Evolutionary conservation across 192 early-diverging fungal species (phyloP), one percentile per base, ranked within the genome.

Genomic region (Chytriomyces hyalinus): DNA sequence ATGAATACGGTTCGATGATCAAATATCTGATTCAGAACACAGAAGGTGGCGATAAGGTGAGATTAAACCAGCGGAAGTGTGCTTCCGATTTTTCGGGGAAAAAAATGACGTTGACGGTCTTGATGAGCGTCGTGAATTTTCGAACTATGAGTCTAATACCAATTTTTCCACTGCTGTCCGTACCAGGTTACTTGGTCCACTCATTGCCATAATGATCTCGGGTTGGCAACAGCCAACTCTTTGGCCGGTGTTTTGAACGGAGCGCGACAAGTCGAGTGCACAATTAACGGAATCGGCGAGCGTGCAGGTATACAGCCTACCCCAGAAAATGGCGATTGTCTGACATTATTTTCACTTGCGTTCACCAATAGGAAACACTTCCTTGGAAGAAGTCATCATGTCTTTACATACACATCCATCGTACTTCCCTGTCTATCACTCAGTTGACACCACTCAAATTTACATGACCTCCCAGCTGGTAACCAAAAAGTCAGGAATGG

Each of bases 131-230:
- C 22, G 59, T 22, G 59, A 60, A 4, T 60, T n/a, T 22, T 20
- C 2, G n/a, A 60, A 60, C n/a, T 5, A 1, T 60, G 59, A 13
- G 13, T 47, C 77, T 76, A 5, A 11, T 3, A n/a, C 36, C 36
- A 36, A 36, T 36, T 36, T 4, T 4, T 36, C 36, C 36, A 36
- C 36, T 36, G 36, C 36, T 36, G 36, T 36, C 4, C 36, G 0
- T 4, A 36, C 26, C 69, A 81, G 76, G 91, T 89, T 26, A 86
- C 90, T 57, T 97, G 93, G 90, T 97, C 95, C 36, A 96, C 95
- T n/a, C 97, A 98, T 80, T 98, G 97, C 81, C 97, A 98, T 85
- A 93, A 98, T 76, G 97, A 98, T 79, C 89, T 98, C 48, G 97
- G 97, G 65, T 87, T 98, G 36, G 96, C 97, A 28, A 98, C 97